phyloP scores from a whole-genome alignment of 1,284 basidiomycete genomes.

The Sutorius eximius region DNA sequence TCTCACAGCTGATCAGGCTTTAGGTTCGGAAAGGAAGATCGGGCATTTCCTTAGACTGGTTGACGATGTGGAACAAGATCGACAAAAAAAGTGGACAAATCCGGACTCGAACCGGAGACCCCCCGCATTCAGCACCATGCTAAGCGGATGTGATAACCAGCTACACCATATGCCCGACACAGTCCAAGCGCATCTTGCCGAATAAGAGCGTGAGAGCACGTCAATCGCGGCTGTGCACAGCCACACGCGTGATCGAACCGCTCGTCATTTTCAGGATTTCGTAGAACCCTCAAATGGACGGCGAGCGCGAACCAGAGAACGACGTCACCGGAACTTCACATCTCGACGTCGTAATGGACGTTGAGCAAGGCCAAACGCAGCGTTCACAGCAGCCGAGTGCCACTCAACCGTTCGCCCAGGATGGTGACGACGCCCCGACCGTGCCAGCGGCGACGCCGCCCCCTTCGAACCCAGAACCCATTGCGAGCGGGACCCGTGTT shows the following conservation, averaged over 20 bases:
- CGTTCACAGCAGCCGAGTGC: neutral
- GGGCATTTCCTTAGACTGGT: no score
- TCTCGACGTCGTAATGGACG: slow-evolving; percentile 22
- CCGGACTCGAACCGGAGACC: slow-evolving; percentile 41
- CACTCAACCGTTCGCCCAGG: neutral
- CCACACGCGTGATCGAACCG: slow-evolving; percentile 31
- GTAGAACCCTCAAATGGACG: slow-evolving; percentile 24
- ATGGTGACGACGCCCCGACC: neutral
- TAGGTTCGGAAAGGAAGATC: no score
- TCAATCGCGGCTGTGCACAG: slow-evolving; percentile 13
- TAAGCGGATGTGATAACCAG: slow-evolving; percentile 52
- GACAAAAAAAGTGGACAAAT: slow-evolving; percentile 1
- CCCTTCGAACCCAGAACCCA: slow-evolving; percentile 14
- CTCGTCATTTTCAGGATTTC: slow-evolving; percentile 31
- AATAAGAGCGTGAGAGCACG: slow-evolving; percentile 9
- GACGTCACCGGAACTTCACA: neutral
- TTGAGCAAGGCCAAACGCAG: slow-evolving; percentile 17
- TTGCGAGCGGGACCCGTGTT: neutral
- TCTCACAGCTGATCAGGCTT: no score
- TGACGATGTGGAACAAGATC: no score
- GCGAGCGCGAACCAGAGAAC: slow-evolving; percentile 13
- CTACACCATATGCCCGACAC: slow-evolving; percentile 43
- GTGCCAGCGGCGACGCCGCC: neutral
- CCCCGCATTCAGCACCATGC: slow-evolving; percentile 37
- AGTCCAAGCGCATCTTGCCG: neutral